A percentile compares a stretch with the other conserved stretches of the same genome.
These are phyloP conservation scores for Colletotrichum sp. DNA, from an alignment of 2,329 filamentous ascomycete species.

Conservation along the genomic window DNA sequence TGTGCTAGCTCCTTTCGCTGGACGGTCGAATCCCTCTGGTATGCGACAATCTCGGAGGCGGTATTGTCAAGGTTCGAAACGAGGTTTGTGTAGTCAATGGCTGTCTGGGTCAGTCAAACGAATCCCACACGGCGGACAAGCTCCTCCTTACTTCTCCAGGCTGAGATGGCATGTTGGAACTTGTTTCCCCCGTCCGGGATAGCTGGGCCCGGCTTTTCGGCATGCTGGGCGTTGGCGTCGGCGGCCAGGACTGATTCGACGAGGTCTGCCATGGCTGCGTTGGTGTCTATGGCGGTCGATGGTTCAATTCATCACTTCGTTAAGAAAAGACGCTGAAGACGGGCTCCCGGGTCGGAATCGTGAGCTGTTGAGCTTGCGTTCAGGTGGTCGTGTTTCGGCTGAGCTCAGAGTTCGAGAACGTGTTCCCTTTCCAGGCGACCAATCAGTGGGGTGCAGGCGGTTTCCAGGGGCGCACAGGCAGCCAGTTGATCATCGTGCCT, in stretches of 20 bases:
- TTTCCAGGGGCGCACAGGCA: slow-evolving; percentile 2
- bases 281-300: not conserved
- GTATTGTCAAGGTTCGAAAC: slow-evolving; percentile 87
- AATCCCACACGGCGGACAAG: slow-evolving; percentile 21
- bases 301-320: slow-evolving; percentile 14
- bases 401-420: slow-evolving; percentile 18
- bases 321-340: not conserved
- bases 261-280: slow-evolving; percentile 26
- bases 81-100: slow-evolving; percentile 84
- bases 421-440: slow-evolving; percentile 16
- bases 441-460: not conserved
- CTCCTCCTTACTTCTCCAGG: slow-evolving; percentile 79
- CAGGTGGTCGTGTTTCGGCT: slow-evolving; percentile 13
- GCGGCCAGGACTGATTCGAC: slow-evolving; percentile 20
- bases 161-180: slow-evolving; percentile 93
- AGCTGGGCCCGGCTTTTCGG: not conserved
- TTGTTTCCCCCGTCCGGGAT: slow-evolving; percentile 74
- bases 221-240: slow-evolving; percentile 7
- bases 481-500: slow-evolving; percentile 1
- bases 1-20: slow-evolving; percentile 98
- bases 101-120: slow-evolving; percentile 49
- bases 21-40: slow-evolving; percentile 93
- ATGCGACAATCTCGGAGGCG: slow-evolving; percentile 91
- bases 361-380: slow-evolving; percentile 8
- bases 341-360: not conserved